These are phyloP conservation scores for Myxozyma neotropica DNA, from an alignment of 805 yeast genomes.

Conservation along the genomic window DNA sequence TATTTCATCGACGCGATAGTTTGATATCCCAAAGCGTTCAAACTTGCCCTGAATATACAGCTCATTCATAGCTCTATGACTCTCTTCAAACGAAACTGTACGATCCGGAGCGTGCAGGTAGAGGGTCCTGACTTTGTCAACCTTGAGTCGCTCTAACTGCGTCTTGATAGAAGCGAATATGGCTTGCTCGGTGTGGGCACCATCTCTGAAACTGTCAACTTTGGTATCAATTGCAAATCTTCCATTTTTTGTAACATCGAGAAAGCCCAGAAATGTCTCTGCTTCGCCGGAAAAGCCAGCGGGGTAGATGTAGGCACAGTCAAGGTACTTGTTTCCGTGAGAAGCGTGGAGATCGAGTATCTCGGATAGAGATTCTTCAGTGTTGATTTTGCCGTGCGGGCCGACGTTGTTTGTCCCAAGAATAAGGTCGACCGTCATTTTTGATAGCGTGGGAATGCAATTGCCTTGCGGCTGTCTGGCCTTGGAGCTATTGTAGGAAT, in stretches of 20 bases:
- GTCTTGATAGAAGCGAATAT: slow-evolving; percentile 8
- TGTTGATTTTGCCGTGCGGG: slow-evolving; percentile 17
- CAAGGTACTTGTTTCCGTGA: slow-evolving; percentile 9
- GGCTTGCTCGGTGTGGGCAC: slow-evolving; percentile 14
- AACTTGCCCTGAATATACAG: slow-evolving; percentile 38
- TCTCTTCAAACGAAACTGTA: slow-evolving; percentile 35
- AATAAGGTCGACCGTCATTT: slow-evolving; percentile 20
- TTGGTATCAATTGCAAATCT: slow-evolving; percentile 17
- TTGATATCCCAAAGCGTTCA: slow-evolving; percentile 38
- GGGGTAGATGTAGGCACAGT: slow-evolving; percentile 25
- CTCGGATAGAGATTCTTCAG: slow-evolving; percentile 1
- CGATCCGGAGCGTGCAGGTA: slow-evolving; percentile 37
- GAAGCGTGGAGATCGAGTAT: slow-evolving; percentile 14
- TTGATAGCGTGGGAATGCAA: not conserved
- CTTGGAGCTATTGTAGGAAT: no score
- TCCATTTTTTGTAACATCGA: slow-evolving; percentile 8
- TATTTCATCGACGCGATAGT: slow-evolving; percentile 35
- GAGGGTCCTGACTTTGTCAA: slow-evolving; percentile 22
- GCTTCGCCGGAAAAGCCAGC: slow-evolving; percentile 22
- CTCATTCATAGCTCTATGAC: slow-evolving; percentile 35
- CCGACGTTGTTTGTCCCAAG: slow-evolving; percentile 29
- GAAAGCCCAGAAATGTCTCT: slow-evolving; percentile 20
- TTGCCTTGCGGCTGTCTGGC: no score
- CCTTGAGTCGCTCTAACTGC: slow-evolving; percentile 16
- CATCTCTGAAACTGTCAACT: slow-evolving; percentile 6